Conservation (phyloP, 345 rosid species). For the Cardiospermum halicacabum region DNA sequence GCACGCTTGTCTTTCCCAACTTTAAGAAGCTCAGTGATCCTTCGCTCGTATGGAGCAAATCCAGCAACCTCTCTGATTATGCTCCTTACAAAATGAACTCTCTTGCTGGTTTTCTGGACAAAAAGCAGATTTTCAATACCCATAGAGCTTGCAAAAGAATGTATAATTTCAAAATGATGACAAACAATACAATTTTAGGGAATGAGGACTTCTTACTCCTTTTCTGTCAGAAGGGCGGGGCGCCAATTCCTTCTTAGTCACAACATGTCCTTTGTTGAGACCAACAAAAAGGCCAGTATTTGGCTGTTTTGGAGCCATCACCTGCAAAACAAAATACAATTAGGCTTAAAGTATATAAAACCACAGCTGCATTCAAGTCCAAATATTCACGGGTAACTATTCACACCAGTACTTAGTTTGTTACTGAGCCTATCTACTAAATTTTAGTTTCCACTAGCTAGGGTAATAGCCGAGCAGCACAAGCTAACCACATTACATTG, state of each 20-base stretch:
- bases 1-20: slow-evolving; percentile 62
- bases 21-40: slow-evolving; percentile 49
- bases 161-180: neutral
- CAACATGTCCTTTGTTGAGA: slow-evolving; percentile 35
- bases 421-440: neutral
- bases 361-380: neutral
- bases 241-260: slow-evolving; percentile 34
- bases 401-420: neutral
- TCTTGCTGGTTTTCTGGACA: slow-evolving; percentile 42
- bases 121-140: neutral
- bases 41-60: slow-evolving; percentile 52
- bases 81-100: slow-evolving; percentile 43
- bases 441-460: neutral
- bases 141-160: too few relatives aligned
- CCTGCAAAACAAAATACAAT: slow-evolving; percentile 15
- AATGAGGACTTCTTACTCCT: slow-evolving; percentile 28
- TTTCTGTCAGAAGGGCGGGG: slow-evolving; percentile 33
- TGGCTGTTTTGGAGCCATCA: slow-evolving; percentile 39
- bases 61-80: slow-evolving; percentile 60
- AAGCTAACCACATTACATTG: neutral
- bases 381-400: neutral
- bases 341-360: neutral
- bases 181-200: neutral
- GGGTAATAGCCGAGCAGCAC: neutral
- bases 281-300: slow-evolving; percentile 40